phyloP scores from a whole-genome alignment of 371 early-diverging fungal genomes.

The Lichtheimia hyalospora region DNA sequence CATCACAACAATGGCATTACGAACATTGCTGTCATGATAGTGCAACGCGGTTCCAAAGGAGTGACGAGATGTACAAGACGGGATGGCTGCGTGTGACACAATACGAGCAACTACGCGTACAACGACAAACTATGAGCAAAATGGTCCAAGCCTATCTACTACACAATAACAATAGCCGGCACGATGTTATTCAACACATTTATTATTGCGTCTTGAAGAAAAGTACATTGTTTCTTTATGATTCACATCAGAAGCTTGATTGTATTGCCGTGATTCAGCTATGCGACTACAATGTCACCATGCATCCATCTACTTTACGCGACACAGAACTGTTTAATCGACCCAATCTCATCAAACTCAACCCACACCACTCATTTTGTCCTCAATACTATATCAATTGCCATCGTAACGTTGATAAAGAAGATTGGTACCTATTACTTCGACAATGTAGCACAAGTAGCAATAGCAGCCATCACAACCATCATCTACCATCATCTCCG shows the following conservation, averaged over 20 bases:
- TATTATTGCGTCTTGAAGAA: constrained; percentile 80
- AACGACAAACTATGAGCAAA: constrained; percentile 8
- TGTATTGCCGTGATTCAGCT: constrained; percentile 76
- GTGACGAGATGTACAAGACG: constrained; percentile 29
- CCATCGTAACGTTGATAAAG: constrained; percentile 73
- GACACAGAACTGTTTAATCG: constrained; percentile 62
- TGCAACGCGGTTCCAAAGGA: too few species aligned
- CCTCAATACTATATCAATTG: constrained; percentile 54
- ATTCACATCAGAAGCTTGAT: constrained; percentile 77
- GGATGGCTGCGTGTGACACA: constrained; percentile 50
- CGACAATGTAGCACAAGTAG: constrained; percentile 4
- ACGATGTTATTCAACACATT: constrained; percentile 8
- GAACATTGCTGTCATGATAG: too few species aligned
- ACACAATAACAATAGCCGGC: too few species aligned
- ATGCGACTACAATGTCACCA: constrained; percentile 60
- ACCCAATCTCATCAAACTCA: constrained; percentile 51
- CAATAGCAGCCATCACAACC: constrained; percentile 13
- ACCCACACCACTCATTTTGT: not conserved
- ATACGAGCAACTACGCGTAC: constrained; percentile 23
- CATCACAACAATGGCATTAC: not conserved
- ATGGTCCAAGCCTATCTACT: too few species aligned
- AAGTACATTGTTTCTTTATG: constrained; percentile 81
- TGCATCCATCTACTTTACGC: constrained; percentile 60
- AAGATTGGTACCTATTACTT: constrained; percentile 83
- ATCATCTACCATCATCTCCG: not conserved